phyloP scores from a whole-genome alignment of 805 yeast genomes.

The Metschnikowia matae region DNA sequence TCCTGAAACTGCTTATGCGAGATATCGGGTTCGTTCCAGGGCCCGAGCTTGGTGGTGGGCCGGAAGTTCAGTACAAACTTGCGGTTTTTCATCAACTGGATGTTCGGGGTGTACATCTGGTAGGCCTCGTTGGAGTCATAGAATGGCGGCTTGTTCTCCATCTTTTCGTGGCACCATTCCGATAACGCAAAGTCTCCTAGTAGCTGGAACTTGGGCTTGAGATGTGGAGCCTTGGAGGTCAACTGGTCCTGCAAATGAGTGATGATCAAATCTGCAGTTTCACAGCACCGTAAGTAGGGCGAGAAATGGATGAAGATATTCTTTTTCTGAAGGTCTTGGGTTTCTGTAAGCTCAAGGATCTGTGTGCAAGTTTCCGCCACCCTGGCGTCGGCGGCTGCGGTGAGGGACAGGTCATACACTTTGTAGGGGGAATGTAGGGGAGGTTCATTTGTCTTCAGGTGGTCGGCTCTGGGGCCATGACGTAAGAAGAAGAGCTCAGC shows the following conservation, averaged over 20 bases:
- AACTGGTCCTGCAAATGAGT: constrained; percentile 24
- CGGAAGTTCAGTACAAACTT: constrained; percentile 36
- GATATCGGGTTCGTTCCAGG: constrained; percentile 39
- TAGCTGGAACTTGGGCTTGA: constrained; percentile 34
- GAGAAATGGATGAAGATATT: constrained; percentile 36
- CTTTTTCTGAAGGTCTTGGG: constrained; percentile 12
- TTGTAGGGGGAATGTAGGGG: constrained; percentile 27
- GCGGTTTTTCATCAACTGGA: constrained; percentile 32
- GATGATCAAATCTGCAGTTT: constrained; percentile 38
- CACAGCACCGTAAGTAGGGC: constrained; percentile 43
- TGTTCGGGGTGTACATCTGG: constrained; percentile 43
- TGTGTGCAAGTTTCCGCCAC: constrained; percentile 23
- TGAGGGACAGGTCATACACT: constrained; percentile 37
- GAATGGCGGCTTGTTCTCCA: constrained; percentile 41
- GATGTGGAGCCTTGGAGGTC: constrained; percentile 24
- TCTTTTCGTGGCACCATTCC: constrained; percentile 44
- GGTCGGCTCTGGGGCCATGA: constrained; percentile 42
- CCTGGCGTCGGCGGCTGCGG: constrained; percentile 24
- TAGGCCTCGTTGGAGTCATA: constrained; percentile 42
- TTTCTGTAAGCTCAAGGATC: constrained; percentile 22
- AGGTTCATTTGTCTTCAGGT: constrained; percentile 25
- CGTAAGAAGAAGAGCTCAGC: constrained; percentile 42
- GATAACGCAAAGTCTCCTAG: constrained; percentile 43
- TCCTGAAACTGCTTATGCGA: constrained; percentile 37
- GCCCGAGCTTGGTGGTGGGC: constrained; percentile 41